Percentiles rank a stretch among this genome's conserved stretches.
phyloP scores from a whole-genome alignment of 306 rosid genomes.

The Abrus pulchellus region DNA sequence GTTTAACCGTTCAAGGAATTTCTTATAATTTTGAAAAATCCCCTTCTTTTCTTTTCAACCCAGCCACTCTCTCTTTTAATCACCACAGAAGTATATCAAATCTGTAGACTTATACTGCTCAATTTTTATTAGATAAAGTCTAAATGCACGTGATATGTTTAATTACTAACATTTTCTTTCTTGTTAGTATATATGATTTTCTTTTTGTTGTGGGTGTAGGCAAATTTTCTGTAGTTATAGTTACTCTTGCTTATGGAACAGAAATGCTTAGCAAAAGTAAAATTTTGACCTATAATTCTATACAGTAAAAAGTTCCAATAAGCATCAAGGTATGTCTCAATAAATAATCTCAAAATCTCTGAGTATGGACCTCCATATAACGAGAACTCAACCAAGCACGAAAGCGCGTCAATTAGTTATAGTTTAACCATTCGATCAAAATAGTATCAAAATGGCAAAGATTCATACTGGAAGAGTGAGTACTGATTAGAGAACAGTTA shows the following conservation, averaged over 20 bases:
- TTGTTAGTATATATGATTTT: too few relatives aligned
- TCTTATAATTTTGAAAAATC: background rate
- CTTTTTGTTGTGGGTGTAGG: background rate
- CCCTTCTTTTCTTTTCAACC: background rate
- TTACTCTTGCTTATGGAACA: background rate
- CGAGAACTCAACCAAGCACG: background rate
- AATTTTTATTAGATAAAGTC: background rate
- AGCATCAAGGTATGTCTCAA: background rate
- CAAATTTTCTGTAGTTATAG: background rate
- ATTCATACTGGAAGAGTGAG: slow-evolving; percentile 24
- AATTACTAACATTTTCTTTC: background rate
- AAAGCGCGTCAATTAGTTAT: background rate
- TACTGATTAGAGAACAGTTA: background rate
- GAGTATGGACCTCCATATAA: background rate
- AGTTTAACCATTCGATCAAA: slow-evolving; percentile 25
- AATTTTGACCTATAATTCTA: background rate
- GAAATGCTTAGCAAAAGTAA: background rate
- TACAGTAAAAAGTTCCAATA: background rate
- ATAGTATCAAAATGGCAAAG: slow-evolving; percentile 1
- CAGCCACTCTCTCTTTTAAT: background rate
- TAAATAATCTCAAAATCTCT: background rate
- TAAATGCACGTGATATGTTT: background rate
- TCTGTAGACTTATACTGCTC: background rate
- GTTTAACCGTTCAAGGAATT: background rate
- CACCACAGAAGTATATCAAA: too few relatives aligned